Evolutionary conservation across 441 rosid species (phyloP).

Genomic region (Theobroma grandiflorum): DNA sequence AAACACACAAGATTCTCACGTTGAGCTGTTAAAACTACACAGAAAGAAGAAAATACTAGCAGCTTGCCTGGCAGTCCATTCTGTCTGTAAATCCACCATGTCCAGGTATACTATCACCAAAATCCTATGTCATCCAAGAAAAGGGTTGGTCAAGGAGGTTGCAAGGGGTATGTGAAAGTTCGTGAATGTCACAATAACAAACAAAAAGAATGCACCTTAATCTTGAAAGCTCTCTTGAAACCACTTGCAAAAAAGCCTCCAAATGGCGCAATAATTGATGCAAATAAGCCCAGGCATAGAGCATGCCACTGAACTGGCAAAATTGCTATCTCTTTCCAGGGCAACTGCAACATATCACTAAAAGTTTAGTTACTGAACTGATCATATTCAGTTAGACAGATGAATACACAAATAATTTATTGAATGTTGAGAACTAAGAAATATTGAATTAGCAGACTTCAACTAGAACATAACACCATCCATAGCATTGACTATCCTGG

Average conservation of each 20-base stretch:
- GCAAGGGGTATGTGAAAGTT: neutral
- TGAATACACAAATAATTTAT: too few species aligned
- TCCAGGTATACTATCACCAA: constrained; percentile 93
- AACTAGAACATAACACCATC: too few species aligned
- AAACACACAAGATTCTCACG: neutral
- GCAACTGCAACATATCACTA: constrained; percentile 56
- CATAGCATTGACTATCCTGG: too few species aligned
- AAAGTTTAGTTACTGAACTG: neutral
- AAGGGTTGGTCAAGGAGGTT: neutral
- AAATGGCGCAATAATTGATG: constrained; percentile 95
- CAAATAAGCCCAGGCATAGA: constrained; percentile 76
- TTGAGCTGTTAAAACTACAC: neutral
- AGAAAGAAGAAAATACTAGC: neutral
- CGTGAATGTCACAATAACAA: neutral
- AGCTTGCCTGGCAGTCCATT: constrained; percentile 94
- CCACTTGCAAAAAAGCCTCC: constrained; percentile 99
- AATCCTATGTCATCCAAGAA: constrained; percentile 58
- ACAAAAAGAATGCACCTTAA: constrained; percentile 60
- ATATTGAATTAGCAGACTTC: too few species aligned
- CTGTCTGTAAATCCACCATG: constrained; percentile 95
- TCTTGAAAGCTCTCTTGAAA: constrained; percentile 92
- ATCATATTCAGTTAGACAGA: neutral
- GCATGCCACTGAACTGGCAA: constrained; percentile 94
- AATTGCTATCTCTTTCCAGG: constrained; percentile 78
- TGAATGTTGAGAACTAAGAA: neutral